phyloP scores from a whole-genome alignment of 2,329 filamentous ascomycete species.

The Pseudocercospora pini-densiflorae region DNA sequence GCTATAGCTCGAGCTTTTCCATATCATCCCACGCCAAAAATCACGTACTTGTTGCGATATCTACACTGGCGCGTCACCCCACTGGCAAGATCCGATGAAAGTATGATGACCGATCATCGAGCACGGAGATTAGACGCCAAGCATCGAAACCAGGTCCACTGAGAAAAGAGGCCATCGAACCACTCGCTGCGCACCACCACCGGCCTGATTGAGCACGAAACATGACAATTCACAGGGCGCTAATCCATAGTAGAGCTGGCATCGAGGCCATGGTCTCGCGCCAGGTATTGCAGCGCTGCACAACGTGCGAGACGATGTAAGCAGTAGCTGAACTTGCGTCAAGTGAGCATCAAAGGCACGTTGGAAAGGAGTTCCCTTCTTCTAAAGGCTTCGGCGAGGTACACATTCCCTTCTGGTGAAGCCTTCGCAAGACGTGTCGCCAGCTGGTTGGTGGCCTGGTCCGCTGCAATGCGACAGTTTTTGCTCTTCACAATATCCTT shows the following conservation, averaged over 20 bases:
- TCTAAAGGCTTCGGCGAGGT: neutral
- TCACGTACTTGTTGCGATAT: too few relatives aligned
- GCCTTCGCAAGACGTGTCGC: neutral
- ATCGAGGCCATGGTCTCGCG: neutral
- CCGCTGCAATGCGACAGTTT: neutral
- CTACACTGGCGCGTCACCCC: neutral
- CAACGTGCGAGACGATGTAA: neutral
- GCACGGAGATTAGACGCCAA: neutral
- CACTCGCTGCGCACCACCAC: neutral
- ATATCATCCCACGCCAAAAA: neutral
- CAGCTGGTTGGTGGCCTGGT: neutral
- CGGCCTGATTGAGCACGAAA: neutral
- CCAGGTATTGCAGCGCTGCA: too few relatives aligned
- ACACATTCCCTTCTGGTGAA: neutral
- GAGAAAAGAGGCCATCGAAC: neutral
- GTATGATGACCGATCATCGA: neutral
- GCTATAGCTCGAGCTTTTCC: neutral
- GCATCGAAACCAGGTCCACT: neutral
- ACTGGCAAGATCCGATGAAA: neutral
- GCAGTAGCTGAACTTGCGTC: neutral
- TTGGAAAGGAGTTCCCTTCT: neutral
- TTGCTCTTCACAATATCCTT: neutral
- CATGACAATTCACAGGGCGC: neutral
- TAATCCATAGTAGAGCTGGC: neutral
- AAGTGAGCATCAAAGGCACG: neutral